Evolutionary conservation across 2,329 filamentous ascomycete species (phyloP), one percentile per base, ranked within the genome.

Genomic region (Aspergillus latus): DNA sequence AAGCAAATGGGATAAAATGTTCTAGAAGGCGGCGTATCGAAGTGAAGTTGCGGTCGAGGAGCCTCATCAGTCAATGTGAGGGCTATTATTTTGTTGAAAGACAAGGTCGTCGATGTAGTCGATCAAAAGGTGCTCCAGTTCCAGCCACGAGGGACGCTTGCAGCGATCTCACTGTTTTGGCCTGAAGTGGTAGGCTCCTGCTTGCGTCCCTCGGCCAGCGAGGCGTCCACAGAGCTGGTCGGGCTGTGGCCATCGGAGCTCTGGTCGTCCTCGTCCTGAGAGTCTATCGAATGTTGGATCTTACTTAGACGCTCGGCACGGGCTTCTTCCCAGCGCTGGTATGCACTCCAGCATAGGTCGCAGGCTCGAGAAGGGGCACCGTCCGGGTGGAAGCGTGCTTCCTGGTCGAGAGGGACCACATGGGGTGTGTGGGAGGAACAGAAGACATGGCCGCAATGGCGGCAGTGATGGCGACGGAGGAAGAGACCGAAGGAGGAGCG

Each of bases 371-470:
- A 82, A 13, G 67, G 70, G 5, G 75, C 71, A 5, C 84, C 85
- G 15, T 84, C 74, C 0, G 84, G 82, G 62, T 87, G 84, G 72
- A 86, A 86, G 54, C 81, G 80, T 13, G 85, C 85, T 56, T 84
- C 76, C 70, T 87, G 85, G 65, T 87, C 84, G 13, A 88, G 81
- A 6, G 82, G 82, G 9, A 87, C 82, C 48, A 74, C 72, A 65
- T 81, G 76, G 44, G 78, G 74, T 48, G 81, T 82, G 73, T 88
- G 84, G 36, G 79, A 76, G 58, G 80, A 78, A 73, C 85, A 88
- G 68, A 86, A 87, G 65, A 88, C 81, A 64, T 85, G 81, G 43
- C 85, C 85, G 63, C 85, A 88, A 64, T 85, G 84, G 56, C 85
- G 82, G 71, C 85, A 88, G 72, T 88, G 85, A 66, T 88, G 85